Base-by-base conservation (phyloP, 2,329 filamentous ascomycete genomes). In the Colletotrichum sp. region DNA sequence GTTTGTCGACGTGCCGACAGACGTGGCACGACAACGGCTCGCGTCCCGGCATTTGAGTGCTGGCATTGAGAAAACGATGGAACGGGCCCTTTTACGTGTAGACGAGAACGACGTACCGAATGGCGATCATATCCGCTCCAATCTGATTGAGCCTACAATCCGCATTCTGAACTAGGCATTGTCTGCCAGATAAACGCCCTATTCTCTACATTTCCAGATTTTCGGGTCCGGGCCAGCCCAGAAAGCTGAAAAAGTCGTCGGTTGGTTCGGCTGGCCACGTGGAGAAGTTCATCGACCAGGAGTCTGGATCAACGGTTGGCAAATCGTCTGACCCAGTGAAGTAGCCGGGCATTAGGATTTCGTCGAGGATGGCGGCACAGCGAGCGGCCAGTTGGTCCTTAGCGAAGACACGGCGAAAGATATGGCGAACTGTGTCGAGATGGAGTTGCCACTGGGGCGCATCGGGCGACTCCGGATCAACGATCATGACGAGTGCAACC, bases 61-160 rank as follows among this genome's bases (percentile, higher is more conserved):
- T 15, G 81, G 81, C 4, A 82, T 83, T 26, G 81, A 82, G 69
- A 77, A 76, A 15, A 78, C 78, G 8, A 62, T 68, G 16, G 79
- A 81, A 28, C 80, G 78, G 6, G 80, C 81, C 15, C 26, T 77
- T 5, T 44, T 44, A 8, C 79, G 81, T 9, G 80, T 78, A 3
- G 77, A 81, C 30, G 80, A 81, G 4, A 82, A 83, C 63, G 81
- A 82, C 71, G 74, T 82, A 13, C 80, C 80, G 10, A 83, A 83
- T 62, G 81, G 80, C 21, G 77, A 80, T 9, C 70, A 80, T 30
- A 81, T 82, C 8, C 78, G 78, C 26, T 66, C 72, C 2, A 77
- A 79, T n/a, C 74, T 82, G 44, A 78, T 81, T 24, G 68, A 78
- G 59, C 81, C 81, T 2, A 75, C 79, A 49, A 69, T 82, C 36